Conservation (phyloP, 2,329 filamentous ascomycete genomes). For the Colletotrichum liriopes region DNA sequence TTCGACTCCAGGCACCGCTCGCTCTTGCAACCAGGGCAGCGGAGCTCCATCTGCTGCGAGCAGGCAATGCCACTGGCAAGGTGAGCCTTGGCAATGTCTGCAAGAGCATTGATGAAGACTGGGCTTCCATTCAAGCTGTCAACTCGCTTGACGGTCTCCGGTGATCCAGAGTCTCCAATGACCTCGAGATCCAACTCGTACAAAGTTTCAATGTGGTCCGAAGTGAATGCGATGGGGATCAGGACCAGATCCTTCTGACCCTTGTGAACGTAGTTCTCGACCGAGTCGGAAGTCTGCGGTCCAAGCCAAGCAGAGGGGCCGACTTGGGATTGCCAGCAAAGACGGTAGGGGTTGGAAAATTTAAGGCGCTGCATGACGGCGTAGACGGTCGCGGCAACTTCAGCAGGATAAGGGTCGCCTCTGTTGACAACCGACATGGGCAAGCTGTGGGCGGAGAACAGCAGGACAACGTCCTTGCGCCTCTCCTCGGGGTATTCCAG, state of each 20-base stretch:
- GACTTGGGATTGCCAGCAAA: slow-evolving; percentile 99
- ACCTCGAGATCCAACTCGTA: slow-evolving; percentile 96
- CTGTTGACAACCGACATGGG: slow-evolving; percentile 98
- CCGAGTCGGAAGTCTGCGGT: slow-evolving; percentile 90
- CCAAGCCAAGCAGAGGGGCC: slow-evolving; percentile 96
- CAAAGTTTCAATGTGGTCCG: slow-evolving; percentile 98
- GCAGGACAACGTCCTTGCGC: slow-evolving; percentile 84
- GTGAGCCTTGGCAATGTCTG: slow-evolving; percentile 88
- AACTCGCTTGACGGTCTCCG: slow-evolving; percentile 87
- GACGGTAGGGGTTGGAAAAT: slow-evolving; percentile 90
- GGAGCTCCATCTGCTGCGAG: slow-evolving; percentile 88
- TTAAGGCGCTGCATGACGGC: slow-evolving; percentile 95
- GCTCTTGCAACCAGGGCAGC: slow-evolving; percentile 94
- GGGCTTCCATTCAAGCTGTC: slow-evolving; percentile 94
- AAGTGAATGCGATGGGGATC: slow-evolving; percentile 97
- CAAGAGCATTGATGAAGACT: slow-evolving; percentile 91
- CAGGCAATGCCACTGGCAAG: slow-evolving; percentile 78
- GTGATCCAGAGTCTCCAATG: slow-evolving; percentile 86
- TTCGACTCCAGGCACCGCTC: slow-evolving; percentile 87
- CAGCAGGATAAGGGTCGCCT: slow-evolving; percentile 94
- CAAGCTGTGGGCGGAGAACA: slow-evolving; percentile 96
- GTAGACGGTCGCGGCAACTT: slow-evolving; percentile 95
- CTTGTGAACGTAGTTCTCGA: slow-evolving; percentile 90
- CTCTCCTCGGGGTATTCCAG: slow-evolving; percentile 87
- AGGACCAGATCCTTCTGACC: slow-evolving; percentile 93